Percentiles rank a stretch among this genome's conserved stretches.
Evolutionary conservation across 2,329 filamentous ascomycete genomes (phyloP).

Genomic region (Aotearoamyces nothofagi): DNA sequence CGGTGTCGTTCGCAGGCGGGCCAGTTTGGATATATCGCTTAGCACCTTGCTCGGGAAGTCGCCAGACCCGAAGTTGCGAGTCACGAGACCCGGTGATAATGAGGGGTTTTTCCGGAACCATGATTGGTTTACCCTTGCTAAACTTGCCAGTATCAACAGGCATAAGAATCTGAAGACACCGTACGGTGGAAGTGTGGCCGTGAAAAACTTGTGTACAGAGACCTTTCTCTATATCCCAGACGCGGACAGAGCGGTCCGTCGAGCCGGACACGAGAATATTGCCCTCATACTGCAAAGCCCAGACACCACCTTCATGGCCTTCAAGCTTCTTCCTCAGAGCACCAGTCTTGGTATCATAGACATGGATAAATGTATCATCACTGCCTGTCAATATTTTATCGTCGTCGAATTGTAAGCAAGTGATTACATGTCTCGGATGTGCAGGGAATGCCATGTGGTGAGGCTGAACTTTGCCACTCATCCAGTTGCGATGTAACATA

Average conservation of each 20-base stretch:
- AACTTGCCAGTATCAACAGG: constrained; percentile 63
- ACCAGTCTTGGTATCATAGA: constrained; percentile 94
- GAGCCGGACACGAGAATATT: constrained; percentile 92
- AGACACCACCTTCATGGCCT: constrained; percentile 93
- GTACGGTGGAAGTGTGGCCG: constrained; percentile 92
- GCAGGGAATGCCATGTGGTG: constrained; percentile 92
- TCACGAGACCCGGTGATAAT: constrained; percentile 97
- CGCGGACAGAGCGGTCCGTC: constrained; percentile 93
- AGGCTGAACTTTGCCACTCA: constrained; percentile 68
- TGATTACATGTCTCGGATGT: constrained; percentile 91
- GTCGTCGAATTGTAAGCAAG: constrained; percentile 91
- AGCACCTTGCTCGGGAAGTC: constrained; percentile 68
- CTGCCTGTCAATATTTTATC: constrained; percentile 97
- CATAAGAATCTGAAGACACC: constrained; percentile 88
- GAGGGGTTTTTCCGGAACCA: constrained; percentile 86
- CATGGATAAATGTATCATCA: constrained; percentile 93
- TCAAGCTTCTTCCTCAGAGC: constrained; percentile 69
- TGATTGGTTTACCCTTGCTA: constrained; percentile 56
- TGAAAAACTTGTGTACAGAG: constrained; percentile 92
- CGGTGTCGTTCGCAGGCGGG: constrained; percentile 55
- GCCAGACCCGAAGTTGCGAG: constrained; percentile 89
- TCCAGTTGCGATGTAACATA: constrained; percentile 86
- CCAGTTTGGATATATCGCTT: constrained; percentile 66
- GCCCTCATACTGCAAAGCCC: constrained; percentile 92
- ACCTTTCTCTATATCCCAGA: constrained; percentile 94